Conservation (phyloP, 441 rosid genomes). For the Syzygium malaccense region DNA sequence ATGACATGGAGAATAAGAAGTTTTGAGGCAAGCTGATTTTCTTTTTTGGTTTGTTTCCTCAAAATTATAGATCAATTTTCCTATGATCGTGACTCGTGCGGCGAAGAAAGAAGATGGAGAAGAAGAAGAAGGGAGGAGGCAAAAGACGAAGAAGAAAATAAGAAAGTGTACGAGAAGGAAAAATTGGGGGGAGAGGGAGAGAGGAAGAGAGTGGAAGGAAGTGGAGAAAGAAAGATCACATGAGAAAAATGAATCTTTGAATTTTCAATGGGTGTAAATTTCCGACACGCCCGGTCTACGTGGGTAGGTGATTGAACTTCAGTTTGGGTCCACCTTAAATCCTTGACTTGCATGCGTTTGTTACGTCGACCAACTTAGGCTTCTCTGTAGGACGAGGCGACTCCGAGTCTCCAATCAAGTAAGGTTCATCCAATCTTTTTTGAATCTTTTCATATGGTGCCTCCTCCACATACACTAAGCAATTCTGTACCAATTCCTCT, state of each 20-base stretch:
- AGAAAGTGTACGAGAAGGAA: no score
- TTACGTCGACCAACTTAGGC: rapidly evolving
- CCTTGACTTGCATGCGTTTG: not conserved
- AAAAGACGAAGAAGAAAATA: not conserved
- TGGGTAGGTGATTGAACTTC: no score
- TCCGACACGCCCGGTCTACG: no score
- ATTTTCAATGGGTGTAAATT: no score
- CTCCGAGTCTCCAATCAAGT: not conserved
- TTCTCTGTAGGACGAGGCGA: not conserved
- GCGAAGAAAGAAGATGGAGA: not conserved
- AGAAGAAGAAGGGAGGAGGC: not conserved
- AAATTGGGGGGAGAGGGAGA: no score
- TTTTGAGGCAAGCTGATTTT: not conserved
- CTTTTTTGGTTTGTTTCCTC: not conserved
- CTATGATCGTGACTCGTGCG: not conserved
- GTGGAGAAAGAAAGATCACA: no score
- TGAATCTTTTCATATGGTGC: not conserved
- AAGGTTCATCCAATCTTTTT: not conserved
- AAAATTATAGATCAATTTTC: not conserved
- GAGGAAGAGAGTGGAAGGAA: no score
- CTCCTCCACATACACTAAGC: not conserved
- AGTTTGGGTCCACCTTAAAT: not conserved
- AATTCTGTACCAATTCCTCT: not conserved
- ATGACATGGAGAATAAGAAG: not conserved
- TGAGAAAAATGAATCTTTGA: no score